Conservation (phyloP, 108 stramenopile genomes). For the Nannochloropsis salina region DNA sequence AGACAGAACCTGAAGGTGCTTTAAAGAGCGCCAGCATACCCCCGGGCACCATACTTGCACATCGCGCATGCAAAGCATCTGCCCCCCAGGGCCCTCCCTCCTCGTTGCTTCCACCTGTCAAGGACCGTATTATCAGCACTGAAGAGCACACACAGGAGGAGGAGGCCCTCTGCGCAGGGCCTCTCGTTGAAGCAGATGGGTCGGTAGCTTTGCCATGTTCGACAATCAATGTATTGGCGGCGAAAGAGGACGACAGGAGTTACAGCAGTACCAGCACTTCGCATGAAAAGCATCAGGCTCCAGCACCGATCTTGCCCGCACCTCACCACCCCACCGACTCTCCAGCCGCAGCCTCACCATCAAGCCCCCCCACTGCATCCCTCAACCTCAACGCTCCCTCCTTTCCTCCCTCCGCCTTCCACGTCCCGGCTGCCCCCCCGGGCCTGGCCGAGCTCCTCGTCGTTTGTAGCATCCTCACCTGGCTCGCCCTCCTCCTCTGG, state of each 20-base stretch:
- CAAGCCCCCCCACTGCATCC: background rate
- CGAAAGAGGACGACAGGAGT: background rate
- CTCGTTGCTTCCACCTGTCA: background rate
- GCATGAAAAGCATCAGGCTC: background rate
- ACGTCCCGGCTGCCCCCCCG: background rate
- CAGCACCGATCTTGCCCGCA: background rate
- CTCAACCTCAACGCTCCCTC: background rate
- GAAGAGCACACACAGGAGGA: background rate
- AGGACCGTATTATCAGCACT: background rate
- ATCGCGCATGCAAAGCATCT: background rate
- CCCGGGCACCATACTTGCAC: background rate
- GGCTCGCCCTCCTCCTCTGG: background rate
- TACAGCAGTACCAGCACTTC: background rate
- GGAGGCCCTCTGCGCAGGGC: background rate
- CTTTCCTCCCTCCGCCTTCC: background rate
- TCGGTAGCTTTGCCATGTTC: background rate
- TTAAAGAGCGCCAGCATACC: no score
- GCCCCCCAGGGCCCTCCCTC: background rate
- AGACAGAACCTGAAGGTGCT: no score
- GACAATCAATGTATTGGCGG: no score
- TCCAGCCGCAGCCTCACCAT: background rate
- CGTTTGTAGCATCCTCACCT: conserved; percentile 1
- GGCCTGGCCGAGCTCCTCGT: background rate
- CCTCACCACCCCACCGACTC: background rate
- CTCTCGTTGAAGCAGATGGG: background rate